Conservation (phyloP, 73 alveolate genomes). For the Tetrahymena elliotti region DNA sequence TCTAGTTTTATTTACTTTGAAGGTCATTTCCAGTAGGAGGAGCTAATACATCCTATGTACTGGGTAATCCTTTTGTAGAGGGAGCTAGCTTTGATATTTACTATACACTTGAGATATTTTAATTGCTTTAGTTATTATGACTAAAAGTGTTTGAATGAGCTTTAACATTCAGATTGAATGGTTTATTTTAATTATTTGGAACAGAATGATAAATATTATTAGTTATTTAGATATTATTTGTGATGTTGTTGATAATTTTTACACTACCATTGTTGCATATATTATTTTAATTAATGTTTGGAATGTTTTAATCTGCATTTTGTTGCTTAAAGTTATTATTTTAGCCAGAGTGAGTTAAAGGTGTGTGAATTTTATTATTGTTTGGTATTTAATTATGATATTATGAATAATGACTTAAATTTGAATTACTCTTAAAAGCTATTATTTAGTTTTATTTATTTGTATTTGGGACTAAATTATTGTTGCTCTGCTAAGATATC, state of each 20-base stretch:
- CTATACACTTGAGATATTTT: not conserved
- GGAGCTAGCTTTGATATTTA: not conserved
- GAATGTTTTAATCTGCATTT: not conserved
- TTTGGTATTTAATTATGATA: not conserved
- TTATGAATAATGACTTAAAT: not conserved
- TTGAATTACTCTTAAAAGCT: not conserved
- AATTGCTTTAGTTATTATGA: not conserved
- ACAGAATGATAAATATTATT: not conserved
- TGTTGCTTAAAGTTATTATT: not conserved
- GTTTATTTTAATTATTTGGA: not conserved
- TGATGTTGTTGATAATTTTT: not conserved
- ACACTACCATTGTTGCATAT: too few species aligned
- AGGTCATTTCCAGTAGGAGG: not conserved
- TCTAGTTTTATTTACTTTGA: not conserved
- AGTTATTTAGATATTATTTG: not conserved
- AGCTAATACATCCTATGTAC: not conserved
- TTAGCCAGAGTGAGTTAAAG: not conserved
- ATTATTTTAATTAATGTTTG: not conserved
- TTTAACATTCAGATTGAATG: not conserved
- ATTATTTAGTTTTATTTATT: not conserved
- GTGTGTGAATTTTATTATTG: not conserved
- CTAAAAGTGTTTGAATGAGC: not conserved
- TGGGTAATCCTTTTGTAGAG: not conserved
- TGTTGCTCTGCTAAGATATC: not conserved
- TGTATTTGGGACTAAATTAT: not conserved